A percentile compares a stretch with the other conserved stretches of the same genome.
Conservation (phyloP, 2,329 filamentous ascomycete species). For the Colletotrichum kahawae region DNA sequence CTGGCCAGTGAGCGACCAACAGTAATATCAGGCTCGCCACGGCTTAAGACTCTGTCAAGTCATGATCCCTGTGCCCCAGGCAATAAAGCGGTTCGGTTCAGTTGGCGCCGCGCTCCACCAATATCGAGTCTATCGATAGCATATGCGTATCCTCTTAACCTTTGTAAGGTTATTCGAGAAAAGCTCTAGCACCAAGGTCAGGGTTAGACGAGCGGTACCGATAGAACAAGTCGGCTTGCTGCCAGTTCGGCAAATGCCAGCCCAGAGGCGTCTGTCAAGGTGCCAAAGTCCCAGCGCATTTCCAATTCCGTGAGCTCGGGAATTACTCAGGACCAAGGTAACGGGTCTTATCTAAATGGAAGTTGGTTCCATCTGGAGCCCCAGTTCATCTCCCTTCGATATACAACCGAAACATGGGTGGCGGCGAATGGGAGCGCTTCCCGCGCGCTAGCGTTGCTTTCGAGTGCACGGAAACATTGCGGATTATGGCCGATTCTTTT, state of each 20-base stretch:
- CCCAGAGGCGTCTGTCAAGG: background rate
- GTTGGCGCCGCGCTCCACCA: background rate
- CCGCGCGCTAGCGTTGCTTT: conserved; percentile 1
- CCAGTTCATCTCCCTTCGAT: conserved; percentile 15
- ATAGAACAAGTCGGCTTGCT: background rate
- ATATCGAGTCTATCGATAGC: background rate
- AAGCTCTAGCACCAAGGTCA: background rate
- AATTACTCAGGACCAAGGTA: conserved; percentile 9
- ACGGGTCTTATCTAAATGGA: conserved; percentile 8
- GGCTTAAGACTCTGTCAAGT: background rate
- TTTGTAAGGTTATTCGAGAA: background rate
- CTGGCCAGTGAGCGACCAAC: background rate
- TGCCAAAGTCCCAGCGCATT: background rate
- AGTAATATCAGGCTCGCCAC: background rate
- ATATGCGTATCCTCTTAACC: background rate
- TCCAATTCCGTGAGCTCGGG: background rate
- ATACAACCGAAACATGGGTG: background rate
- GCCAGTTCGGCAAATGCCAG: background rate
- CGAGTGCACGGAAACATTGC: conserved; percentile 2
- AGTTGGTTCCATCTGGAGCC: conserved; percentile 1
- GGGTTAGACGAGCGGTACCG: background rate
- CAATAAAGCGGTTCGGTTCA: background rate
- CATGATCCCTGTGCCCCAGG: background rate
- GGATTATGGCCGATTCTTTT: background rate
- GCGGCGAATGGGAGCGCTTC: conserved; percentile 5